Evolutionary conservation across 2,329 filamentous ascomycete genomes (phyloP), one percentile per base, ranked within the genome.

Genomic region (Botryotinia narcissicola): DNA sequence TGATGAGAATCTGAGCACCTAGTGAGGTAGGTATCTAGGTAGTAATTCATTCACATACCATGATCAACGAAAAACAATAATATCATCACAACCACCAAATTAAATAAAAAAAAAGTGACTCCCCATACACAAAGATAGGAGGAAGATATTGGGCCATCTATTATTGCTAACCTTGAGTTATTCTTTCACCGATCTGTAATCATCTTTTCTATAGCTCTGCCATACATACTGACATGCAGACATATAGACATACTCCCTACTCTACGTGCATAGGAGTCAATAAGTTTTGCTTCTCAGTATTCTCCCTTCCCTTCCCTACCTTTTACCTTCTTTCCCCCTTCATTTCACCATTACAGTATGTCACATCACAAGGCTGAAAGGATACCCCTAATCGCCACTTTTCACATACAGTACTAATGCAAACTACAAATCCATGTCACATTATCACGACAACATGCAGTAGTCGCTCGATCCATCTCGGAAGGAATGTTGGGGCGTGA

Each of bases 361-460:
- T 42, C 40, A 64, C 29, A 35, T 40, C 44, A 51, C 64, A 54
- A 54, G 46, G 64, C 64, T 67, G 46, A 51, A 40, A 54, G 20
- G 37, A 29, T n/a, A 35, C 44, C 46, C 42, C 16, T 40, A 54
- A 40, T 67, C 22, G 25, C 25, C 35, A 48, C 25, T 54, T 48
- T 48, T 48, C 29, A 25, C 6, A 29, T 25, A 46, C 3, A 67
- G 32, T 67, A 29, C 63, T 67, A 67, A 67, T 67, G 63, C 63
- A 67, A 14, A n/a, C 44, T 37, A 7, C 63, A 40, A 67, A 37
- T 67, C 44, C 46, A 67, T 67, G 64, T 67, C 35, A 67, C 64
- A 67, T 67, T 67, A 54, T 54, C 35, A 67, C 64, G 46, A 67
- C 64, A 16, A 35, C 46, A 40, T 67, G 64, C 64, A 54, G 64